Evolutionary conservation across 768 basidiomycete species (phyloP), one percentile per base, ranked within the genome.

Genomic region (Artomyces pyxidatus): DNA sequence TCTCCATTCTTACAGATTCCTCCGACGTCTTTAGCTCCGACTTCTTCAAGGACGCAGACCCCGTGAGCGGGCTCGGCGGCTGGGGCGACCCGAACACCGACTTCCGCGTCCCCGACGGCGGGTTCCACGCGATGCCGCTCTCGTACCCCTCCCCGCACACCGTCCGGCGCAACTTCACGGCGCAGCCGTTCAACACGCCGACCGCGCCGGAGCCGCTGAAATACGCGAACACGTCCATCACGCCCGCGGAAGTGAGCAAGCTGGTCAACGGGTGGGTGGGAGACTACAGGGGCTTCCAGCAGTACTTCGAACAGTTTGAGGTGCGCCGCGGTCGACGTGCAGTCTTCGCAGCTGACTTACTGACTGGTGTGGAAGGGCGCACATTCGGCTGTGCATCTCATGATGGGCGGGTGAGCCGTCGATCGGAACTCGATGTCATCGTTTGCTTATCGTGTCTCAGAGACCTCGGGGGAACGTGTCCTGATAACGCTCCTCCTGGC

Each of bases 101-200:
- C 43, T 47, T 52, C 47, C 47, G 44, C 25, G 59, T 64, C 3
- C 49, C 55, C 7, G 54, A 60, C 40, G 68, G 67, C 32, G 67
- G 53, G 4, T 64, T 67, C 52, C 56, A 56, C 12, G 43, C 48
- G 26, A 49, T 64, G 45, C 44, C 50, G 11, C 50, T 64, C 11
- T 53, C 66, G 10, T 69, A 69, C 39, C 68, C 68, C 12, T 53
- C 53, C 17, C 61, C 63, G 27, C 67, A 69, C 53, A 55, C 42
- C 22, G 21, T 68, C 25, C 63, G 68, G 17, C 59, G 68, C 8
- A 64, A 63, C 42, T 70, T 60, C 57, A 64, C 63, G 1, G 60
- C 64, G 8, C 60, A 60, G 46, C 67, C 68, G n/a, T 68, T 47
- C 42, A 19, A 54, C 19, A n/a, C 43, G 28, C 45, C 45, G 9